These are phyloP conservation scores for Pestalotiopsis fici DNA, from an alignment of 2,329 filamentous ascomycete species.

Conservation along the genomic window DNA sequence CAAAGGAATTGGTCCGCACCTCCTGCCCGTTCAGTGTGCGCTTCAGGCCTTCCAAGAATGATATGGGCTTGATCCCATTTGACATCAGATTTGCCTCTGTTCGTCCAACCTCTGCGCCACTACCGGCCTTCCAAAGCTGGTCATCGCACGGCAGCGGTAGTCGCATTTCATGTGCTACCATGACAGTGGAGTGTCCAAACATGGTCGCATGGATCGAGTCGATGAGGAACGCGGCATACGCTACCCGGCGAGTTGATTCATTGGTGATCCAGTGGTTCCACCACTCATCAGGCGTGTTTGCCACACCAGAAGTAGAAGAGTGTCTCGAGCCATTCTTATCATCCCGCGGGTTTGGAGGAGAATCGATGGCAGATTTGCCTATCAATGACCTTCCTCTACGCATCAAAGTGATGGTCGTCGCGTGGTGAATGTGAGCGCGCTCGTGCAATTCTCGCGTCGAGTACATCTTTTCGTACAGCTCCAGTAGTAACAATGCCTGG, in stretches of 20 bases:
- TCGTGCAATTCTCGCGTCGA: conserved; percentile 90
- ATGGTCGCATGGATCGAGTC: conserved; percentile 97
- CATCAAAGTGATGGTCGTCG: conserved; percentile 94
- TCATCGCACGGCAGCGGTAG: conserved; percentile 92
- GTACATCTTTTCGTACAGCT: conserved; percentile 98
- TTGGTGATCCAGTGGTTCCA: conserved; percentile 97
- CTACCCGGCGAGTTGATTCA: conserved; percentile 85
- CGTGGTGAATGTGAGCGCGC: conserved; percentile 93
- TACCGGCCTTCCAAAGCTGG: conserved; percentile 86
- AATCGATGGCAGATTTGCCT: conserved; percentile 81
- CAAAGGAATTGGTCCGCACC: conserved; percentile 91
- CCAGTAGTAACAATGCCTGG: conserved; percentile 83
- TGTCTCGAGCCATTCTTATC: conserved; percentile 59
- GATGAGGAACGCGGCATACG: conserved; percentile 92
- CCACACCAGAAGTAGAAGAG: conserved; percentile 60
- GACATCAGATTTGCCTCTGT: conserved; percentile 79
- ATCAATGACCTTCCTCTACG: conserved; percentile 88
- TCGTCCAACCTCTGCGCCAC: conserved; percentile 80
- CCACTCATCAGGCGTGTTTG: conserved; percentile 80
- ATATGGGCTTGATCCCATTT: conserved; percentile 80
- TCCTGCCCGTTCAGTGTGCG: conserved; percentile 82
- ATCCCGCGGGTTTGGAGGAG: conserved; percentile 74
- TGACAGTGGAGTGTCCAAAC: conserved; percentile 95
- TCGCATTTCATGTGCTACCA: conserved; percentile 95
- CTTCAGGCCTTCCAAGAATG: conserved; percentile 90